Evolutionary conservation across 441 rosid species (phyloP).

Genomic region (Arabidopsis lyrata): DNA sequence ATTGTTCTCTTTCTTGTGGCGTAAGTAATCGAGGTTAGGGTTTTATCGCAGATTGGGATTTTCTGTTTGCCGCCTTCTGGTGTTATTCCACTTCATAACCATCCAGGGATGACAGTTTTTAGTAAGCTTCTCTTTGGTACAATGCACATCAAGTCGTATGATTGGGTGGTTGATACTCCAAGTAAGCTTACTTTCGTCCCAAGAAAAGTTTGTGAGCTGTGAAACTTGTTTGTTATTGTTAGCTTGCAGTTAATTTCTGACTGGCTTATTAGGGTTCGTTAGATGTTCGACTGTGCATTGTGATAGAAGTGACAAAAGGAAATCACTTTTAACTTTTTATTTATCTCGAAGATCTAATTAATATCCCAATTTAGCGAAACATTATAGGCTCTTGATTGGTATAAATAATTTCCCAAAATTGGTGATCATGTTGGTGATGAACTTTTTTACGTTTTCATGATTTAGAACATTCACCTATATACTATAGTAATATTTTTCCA

Average conservation of each 20-base stretch:
- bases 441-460: background rate
- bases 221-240: background rate
- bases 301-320: constrained; percentile 1
- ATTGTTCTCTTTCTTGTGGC: constrained; percentile 31
- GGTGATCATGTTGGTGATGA: background rate
- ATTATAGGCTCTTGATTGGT: constrained; percentile 10
- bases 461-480: background rate
- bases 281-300: constrained; percentile 5
- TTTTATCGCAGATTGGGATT: constrained; percentile 75
- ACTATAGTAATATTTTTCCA: background rate
- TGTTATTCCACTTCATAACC: constrained; percentile 91
- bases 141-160: constrained; percentile 93
- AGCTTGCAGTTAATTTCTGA: constrained; percentile 7
- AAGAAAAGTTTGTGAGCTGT: constrained; percentile 8
- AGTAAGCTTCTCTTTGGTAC: constrained; percentile 91
- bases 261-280: constrained; percentile 6
- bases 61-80: constrained; percentile 93
- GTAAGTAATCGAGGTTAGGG: constrained; percentile 35
- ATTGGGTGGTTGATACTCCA: constrained; percentile 74
- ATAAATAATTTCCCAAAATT: background rate
- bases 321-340: background rate
- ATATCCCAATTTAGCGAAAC: constrained; percentile 8
- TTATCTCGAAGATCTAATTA: background rate
- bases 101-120: constrained; percentile 97
- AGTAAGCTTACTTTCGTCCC: constrained; percentile 42